A percentile compares a stretch with the other conserved stretches of the same genome.
phyloP scores from a whole-genome alignment of 768 basidiomycete genomes.

The Fomitopsis serialis region DNA sequence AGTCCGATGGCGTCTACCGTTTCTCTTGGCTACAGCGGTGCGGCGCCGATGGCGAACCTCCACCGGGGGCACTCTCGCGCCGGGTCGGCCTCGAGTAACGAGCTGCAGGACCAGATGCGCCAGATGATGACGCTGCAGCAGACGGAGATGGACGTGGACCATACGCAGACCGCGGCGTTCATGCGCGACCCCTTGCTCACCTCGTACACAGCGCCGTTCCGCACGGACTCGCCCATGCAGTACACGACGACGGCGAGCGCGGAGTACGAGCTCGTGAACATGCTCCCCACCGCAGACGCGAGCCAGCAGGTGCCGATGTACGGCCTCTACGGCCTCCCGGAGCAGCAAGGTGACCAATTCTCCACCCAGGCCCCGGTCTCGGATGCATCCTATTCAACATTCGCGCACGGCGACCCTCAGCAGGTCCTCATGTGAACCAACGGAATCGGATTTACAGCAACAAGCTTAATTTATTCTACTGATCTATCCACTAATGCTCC shows the following conservation, averaged over 20 bases:
- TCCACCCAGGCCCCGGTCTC: slow-evolving; percentile 3
- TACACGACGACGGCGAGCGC: slow-evolving; percentile 10
- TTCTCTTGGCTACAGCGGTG: slow-evolving; percentile 29
- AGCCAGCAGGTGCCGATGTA: slow-evolving; percentile 1
- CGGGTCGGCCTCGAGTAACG: slow-evolving; percentile 20
- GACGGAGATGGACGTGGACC: slow-evolving; percentile 10
- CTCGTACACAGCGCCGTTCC: slow-evolving; percentile 20
- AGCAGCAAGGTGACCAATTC: slow-evolving; percentile 2
- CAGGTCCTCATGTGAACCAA: slow-evolving; percentile 16
- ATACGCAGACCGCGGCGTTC: slow-evolving; percentile 9
- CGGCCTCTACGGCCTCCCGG: slow-evolving; percentile 2
- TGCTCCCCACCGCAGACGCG: slow-evolving; percentile 3
- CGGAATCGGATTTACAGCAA: neutral
- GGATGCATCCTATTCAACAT: slow-evolving; percentile 4
- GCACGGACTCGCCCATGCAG: slow-evolving; percentile 25
- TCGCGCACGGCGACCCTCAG: slow-evolving; percentile 10
- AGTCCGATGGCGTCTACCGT: slow-evolving; percentile 46
- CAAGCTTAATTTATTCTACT: slow-evolving; percentile 10
- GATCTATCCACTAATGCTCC: neutral
- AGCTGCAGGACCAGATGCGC: slow-evolving; percentile 22
- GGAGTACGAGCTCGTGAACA: slow-evolving; percentile 13
- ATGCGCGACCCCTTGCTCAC: slow-evolving; percentile 4
- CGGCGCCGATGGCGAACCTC: slow-evolving; percentile 4
- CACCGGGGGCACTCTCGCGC: slow-evolving; percentile 12
- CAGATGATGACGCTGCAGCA: slow-evolving; percentile 20